These are phyloP conservation scores for Paratinospora sagittata DNA, from an alignment of 164 flowering plant genomes.

Conservation along the genomic window DNA sequence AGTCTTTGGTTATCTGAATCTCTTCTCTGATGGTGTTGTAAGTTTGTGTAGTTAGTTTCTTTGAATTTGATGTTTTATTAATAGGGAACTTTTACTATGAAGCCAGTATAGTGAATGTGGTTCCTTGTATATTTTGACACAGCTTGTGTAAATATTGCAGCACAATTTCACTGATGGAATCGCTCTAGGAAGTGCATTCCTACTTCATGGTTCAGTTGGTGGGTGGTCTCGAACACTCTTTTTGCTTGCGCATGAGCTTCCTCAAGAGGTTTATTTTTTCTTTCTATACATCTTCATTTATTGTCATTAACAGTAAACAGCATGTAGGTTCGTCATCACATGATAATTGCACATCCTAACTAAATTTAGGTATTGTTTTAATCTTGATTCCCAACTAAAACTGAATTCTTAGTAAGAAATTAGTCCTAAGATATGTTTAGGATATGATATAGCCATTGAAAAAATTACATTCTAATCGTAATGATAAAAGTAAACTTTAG, in stretches of 20 bases:
- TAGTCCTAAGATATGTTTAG: too few relatives aligned
- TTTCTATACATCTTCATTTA: not conserved
- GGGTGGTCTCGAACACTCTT: constrained; percentile 98
- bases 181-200: constrained; percentile 98
- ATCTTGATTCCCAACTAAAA: not conserved
- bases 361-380: not conserved
- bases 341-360: not conserved
- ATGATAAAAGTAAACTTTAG: too few relatives aligned
- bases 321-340: not conserved
- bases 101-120: not conserved
- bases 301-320: not conserved
- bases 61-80: constrained; percentile 1
- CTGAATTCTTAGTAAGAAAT: too few relatives aligned
- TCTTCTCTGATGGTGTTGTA: constrained; percentile 98
- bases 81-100: not conserved
- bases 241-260: constrained; percentile 96
- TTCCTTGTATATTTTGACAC: constrained; percentile 7
- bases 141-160: constrained; percentile 38
- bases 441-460: too few relatives aligned
- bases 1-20: constrained; percentile 95
- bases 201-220: constrained; percentile 91
- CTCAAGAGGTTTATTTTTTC: constrained; percentile 75
- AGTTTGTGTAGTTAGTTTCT: constrained; percentile 26
- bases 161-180: constrained; percentile 99
- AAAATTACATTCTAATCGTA: too few relatives aligned